Base-by-base conservation (phyloP, 1,139 yeast species). In the Zygotorulaspora mrakii region DNA sequence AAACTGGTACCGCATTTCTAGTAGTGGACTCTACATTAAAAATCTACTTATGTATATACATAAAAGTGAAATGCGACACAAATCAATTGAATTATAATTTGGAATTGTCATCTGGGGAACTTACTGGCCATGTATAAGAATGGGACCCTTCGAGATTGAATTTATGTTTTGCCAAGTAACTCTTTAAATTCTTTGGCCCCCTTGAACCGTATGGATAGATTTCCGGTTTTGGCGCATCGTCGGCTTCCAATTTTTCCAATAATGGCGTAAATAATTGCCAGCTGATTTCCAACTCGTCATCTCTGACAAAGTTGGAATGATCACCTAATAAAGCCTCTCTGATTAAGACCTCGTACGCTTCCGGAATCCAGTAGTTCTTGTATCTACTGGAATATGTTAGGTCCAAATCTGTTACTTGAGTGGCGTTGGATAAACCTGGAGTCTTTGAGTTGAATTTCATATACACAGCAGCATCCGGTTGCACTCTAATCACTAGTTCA, bases 301-400 rank as follows among this genome's bases (percentile, higher is more conserved):
- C 97, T 69, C 98, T 83, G 26, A 91, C 98, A 64, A 94, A 91
- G 70, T 89, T 89, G 46, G 97, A 83, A 68, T 91, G 98, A 67
- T 89, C 95, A 44, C 95, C 98, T 54, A 79, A 74, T 61, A 82
- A 70, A 48, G 91, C 85, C 65, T 94, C 98, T 65, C 95, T 78
- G 55, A 91, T 86, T 56, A 91, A 78, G 2, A 96, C 84, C 70
- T 94, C 98, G 66, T 91, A 91, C 35, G 97, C 98, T 71, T 89
- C 96, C 37, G 98, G 97, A 57, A 91, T 89, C 84, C 89, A 83
- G 68, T 87, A 83, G 60, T 87, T 83, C 52, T 85, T 71, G 70
- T 83, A 94, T 61, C 96, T 79, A 39, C 74, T 73, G 43, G 82
- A 70, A 66, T 91, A 91, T 32, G 94, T 84, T 62, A 94, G 74